phyloP scores from a whole-genome alignment of 768 basidiomycete genomes.

The Pulveroboletus sp. region DNA sequence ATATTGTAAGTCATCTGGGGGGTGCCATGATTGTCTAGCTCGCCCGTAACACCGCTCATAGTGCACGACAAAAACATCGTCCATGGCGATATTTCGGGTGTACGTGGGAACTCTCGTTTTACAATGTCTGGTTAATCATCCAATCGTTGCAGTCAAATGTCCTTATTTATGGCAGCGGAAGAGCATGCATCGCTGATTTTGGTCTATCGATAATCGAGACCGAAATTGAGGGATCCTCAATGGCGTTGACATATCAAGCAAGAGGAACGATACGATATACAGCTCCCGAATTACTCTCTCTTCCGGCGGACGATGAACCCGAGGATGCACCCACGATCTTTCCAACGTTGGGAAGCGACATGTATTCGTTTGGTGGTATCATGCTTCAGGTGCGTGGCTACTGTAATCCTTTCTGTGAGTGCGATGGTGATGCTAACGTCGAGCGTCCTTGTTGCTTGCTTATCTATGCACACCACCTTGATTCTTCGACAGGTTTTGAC shows the following conservation, averaged over 20 bases:
- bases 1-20: slow-evolving; percentile 17
- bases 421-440: not conserved
- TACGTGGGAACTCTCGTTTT: slow-evolving; percentile 1
- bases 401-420: not conserved
- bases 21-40: not conserved
- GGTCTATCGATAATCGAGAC: slow-evolving; percentile 41
- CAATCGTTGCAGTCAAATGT: slow-evolving; percentile 37
- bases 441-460: not conserved
- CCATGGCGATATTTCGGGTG: slow-evolving; percentile 31
- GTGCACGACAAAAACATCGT: slow-evolving; percentile 21
- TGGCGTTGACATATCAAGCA: slow-evolving; percentile 29
- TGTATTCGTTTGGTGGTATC: slow-evolving; percentile 31
- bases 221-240: slow-evolving; percentile 31
- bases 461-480: not conserved
- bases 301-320: not conserved
- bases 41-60: not conserved
- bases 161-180: slow-evolving; percentile 39
- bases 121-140: not conserved
- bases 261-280: slow-evolving; percentile 48
- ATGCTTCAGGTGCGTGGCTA: slow-evolving; percentile 20
- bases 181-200: slow-evolving; percentile 44
- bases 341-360: slow-evolving; percentile 34
- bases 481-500: slow-evolving; percentile 16
- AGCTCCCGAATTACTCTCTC: slow-evolving; percentile 38
- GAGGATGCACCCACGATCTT: not conserved